phyloP scores from a whole-genome alignment of 176 grass and related monocot species.

The Ensete glaucum region DNA sequence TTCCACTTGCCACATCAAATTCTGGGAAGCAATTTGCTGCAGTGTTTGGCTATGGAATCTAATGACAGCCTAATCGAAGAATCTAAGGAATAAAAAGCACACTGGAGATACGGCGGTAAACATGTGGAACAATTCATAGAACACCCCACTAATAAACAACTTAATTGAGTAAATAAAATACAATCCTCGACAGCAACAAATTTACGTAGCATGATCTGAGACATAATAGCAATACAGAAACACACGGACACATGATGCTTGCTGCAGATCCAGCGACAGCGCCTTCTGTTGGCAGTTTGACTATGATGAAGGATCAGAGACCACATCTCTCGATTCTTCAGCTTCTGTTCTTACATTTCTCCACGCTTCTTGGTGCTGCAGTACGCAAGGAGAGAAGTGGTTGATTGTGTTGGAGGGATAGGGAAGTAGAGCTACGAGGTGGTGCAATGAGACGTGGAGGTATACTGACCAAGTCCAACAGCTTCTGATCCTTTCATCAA shows the following conservation, averaged over 20 bases:
- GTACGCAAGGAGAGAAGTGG: neutral
- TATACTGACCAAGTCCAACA: conserved; percentile 7
- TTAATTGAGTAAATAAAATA: neutral
- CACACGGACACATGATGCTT: neutral
- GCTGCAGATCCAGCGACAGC: neutral
- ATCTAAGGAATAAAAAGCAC: neutral
- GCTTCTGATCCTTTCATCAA: conserved; percentile 25
- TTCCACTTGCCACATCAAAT: no score
- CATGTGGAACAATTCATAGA: no score
- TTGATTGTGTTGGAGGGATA: neutral
- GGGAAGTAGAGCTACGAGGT: neutral
- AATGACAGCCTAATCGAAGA: neutral
- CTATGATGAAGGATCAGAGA: neutral
- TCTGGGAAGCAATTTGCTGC: no score
- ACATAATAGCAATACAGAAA: neutral
- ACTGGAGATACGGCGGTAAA: neutral
- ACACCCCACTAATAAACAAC: no score
- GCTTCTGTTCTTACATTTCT: conserved; percentile 8
- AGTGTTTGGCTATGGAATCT: no score
- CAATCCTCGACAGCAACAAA: no score
- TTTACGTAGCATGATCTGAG: no score
- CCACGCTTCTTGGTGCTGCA: neutral
- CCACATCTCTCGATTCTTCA: neutral
- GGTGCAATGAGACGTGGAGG: neutral
- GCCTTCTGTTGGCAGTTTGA: neutral